Percentiles rank a stretch among this genome's conserved stretches.
These are phyloP conservation scores for Termitomyces sp. DNA, from an alignment of 768 basidiomycete genomes.

Conservation along the genomic window DNA sequence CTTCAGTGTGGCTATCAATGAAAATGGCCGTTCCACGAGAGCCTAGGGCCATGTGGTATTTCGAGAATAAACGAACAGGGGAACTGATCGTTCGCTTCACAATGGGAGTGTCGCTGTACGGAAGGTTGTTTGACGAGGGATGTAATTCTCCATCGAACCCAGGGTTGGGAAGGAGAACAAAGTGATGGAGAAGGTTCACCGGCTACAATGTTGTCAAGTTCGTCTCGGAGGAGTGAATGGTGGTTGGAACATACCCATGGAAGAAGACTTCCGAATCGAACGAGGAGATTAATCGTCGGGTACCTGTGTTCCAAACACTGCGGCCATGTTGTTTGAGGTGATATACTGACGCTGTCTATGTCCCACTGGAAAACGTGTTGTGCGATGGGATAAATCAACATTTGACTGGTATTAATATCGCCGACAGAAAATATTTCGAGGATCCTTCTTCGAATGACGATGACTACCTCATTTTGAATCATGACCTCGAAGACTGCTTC, in stretches of 20 bases:
- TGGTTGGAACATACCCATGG: constrained; percentile 43
- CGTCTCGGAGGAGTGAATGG: neutral
- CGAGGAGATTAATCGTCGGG: constrained; percentile 44
- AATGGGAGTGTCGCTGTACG: constrained; percentile 40
- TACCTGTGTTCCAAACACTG: constrained; percentile 9
- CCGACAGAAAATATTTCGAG: constrained; percentile 42
- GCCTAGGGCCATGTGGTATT: constrained; percentile 52
- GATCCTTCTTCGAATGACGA: constrained; percentile 40
- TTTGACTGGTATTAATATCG: constrained; percentile 19
- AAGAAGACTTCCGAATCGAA: constrained; percentile 58
- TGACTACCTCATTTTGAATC: constrained; percentile 38
- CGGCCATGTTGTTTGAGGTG: constrained; percentile 26
- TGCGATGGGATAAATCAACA: constrained; percentile 40
- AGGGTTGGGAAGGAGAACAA: constrained; percentile 44
- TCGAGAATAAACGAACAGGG: constrained; percentile 56
- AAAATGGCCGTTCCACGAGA: constrained; percentile 61
- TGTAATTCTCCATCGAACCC: constrained; percentile 25
- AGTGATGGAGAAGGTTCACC: constrained; percentile 66
- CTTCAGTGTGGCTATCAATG: constrained; percentile 62
- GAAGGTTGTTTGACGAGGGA: constrained; percentile 35
- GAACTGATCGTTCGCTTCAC: constrained; percentile 42
- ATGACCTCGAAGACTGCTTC: constrained; percentile 39
- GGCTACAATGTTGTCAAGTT: constrained; percentile 33
- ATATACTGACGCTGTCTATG: constrained; percentile 49
- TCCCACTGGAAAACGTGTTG: constrained; percentile 52